A percentile compares a stretch with the other conserved stretches of the same genome.
phyloP scores from a whole-genome alignment of 257 asterid genomes.

The Jaltomata sinuosa region DNA sequence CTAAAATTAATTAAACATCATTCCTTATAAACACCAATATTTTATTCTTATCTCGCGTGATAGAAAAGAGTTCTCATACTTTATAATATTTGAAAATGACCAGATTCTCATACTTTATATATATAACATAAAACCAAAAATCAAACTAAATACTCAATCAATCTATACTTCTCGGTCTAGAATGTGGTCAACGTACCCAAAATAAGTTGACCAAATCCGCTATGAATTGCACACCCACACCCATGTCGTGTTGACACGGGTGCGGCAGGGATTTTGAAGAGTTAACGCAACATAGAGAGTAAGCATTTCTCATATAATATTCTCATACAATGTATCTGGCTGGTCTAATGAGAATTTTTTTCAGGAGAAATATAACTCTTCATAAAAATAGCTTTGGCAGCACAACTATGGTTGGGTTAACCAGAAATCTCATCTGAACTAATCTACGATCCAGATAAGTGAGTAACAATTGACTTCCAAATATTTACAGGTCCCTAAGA shows the following conservation, averaged over 20 bases:
- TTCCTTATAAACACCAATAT: not conserved
- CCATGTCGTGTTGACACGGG: not conserved
- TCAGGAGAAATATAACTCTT: not conserved
- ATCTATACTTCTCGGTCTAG: not conserved
- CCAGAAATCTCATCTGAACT: not conserved
- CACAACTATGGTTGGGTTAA: not conserved
- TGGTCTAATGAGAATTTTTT: not conserved
- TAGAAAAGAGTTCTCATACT: not conserved
- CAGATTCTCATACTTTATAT: too few relatives aligned
- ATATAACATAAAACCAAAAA: too few relatives aligned
- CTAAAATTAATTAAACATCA: not conserved
- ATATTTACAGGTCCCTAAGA: not conserved
- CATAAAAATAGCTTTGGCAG: not conserved
- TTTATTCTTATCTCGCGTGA: not conserved
- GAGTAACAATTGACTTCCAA: not conserved
- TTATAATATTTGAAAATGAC: too few relatives aligned
- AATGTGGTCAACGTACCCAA: not conserved
- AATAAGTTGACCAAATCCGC: not conserved
- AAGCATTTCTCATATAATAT: not conserved
- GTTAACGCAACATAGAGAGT: not conserved
- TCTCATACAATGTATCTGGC: not conserved
- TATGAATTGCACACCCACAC: not conserved
- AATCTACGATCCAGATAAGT: not conserved
- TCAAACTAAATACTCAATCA: not conserved
- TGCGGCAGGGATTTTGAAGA: not conserved